Evolutionary conservation across 768 basidiomycete species (phyloP).

Genomic region (Postia placenta): DNA sequence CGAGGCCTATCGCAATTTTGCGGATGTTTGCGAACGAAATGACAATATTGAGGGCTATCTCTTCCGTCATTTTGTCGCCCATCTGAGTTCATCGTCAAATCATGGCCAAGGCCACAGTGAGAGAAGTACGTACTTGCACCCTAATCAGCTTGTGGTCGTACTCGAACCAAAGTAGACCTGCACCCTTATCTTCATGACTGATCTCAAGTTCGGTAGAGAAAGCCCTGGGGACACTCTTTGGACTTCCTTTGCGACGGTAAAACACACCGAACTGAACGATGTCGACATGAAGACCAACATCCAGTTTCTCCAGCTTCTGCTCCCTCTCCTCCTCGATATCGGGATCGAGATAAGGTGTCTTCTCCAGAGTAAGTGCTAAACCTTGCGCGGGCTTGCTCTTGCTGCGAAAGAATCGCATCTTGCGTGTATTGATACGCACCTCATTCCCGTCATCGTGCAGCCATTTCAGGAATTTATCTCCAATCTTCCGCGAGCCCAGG

Average conservation of each 20-base stretch:
- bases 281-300: conserved; percentile 47
- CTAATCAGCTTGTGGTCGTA: conserved; percentile 66
- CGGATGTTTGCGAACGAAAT: conserved; percentile 54
- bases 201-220: conserved; percentile 73
- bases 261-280: conserved; percentile 64
- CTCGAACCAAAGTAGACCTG: conserved; percentile 53
- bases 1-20: conserved; percentile 54
- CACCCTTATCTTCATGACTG: conserved; percentile 36
- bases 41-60: conserved; percentile 43
- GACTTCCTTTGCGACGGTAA: conserved; percentile 28
- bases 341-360: conserved; percentile 26
- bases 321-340: conserved; percentile 24
- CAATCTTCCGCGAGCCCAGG: conserved; percentile 26
- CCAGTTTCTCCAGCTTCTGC: conserved; percentile 36
- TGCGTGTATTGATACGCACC: conserved; percentile 17
- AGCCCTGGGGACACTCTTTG: conserved; percentile 15
- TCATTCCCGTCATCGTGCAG: conserved; percentile 26
- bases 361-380: conserved; percentile 19
- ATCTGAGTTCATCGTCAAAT: conserved; percentile 35
- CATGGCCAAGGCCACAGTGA: too few relatives aligned
- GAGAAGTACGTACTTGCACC: conserved; percentile 47
- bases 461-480: conserved; percentile 41
- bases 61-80: conserved; percentile 49
- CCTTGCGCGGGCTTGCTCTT: conserved; percentile 2
- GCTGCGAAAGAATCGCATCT: conserved; percentile 14